Conservation (phyloP, 345 rosid genomes). For the Raphanus raphanistrum region DNA sequence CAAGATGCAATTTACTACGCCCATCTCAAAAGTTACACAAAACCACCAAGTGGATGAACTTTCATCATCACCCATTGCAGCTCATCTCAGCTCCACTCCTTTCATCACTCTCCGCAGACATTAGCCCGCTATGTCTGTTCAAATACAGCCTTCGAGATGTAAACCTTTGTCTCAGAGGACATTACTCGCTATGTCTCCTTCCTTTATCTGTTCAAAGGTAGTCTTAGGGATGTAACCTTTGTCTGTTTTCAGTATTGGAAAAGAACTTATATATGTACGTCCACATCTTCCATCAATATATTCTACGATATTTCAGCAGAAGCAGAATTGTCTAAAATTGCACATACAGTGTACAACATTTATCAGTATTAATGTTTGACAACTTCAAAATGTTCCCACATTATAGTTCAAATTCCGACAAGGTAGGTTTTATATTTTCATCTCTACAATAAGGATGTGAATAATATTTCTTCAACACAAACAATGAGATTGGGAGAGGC, state of each 20-base stretch:
- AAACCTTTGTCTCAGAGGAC: slow-evolving; percentile 28
- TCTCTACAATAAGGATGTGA: slow-evolving; percentile 1
- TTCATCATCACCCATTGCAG: slow-evolving; percentile 46
- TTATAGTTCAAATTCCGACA: not conserved
- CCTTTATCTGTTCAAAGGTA: slow-evolving; percentile 17
- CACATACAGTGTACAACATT: not conserved
- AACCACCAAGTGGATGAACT: slow-evolving; percentile 42
- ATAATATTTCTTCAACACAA: slow-evolving; percentile 14
- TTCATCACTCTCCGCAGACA: slow-evolving; percentile 50
- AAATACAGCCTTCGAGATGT: no score
- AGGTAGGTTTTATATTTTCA: not conserved
- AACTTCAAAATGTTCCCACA: not conserved
- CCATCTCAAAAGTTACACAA: slow-evolving; percentile 36
- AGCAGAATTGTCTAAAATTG: not conserved
- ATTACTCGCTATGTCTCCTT: slow-evolving; percentile 31
- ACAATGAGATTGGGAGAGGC: not conserved
- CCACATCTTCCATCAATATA: slow-evolving; percentile 4
- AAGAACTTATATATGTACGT: slow-evolving; percentile 1
- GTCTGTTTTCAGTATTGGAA: slow-evolving; percentile 16
- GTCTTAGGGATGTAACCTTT: slow-evolving; percentile 11
- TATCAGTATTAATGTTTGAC: not conserved
- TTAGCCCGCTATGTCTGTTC: slow-evolving; percentile 23
- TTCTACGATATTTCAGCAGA: slow-evolving; percentile 22
- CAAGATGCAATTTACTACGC: slow-evolving; percentile 46
- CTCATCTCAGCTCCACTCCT: slow-evolving; percentile 62